Evolutionary conservation across 352 stramenopile genomes (phyloP), one percentile per base, ranked within the genome.

Genomic region (Blastocystis sp.): DNA sequence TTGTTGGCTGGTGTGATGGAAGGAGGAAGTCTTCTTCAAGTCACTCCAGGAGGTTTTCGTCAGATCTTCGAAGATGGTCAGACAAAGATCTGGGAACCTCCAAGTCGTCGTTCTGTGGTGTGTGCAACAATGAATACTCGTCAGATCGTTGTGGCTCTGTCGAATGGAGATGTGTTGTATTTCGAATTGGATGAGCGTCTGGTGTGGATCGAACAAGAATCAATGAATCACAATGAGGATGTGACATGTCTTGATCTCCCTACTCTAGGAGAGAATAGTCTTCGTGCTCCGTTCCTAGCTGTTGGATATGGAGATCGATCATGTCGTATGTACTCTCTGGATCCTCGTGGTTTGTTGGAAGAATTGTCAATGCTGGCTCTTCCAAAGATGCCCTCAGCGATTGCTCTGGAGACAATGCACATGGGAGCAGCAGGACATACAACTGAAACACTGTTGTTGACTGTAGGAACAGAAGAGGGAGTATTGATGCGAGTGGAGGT

Each of bases 201-300:
- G n/a, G 94, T 97, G 69, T 89, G 98, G 19, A 92, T 90, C n/a
- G 95, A 98, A 87, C 92, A 93, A 27, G 93, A 93, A 0, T 97
- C 94, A 54, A 92, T 94, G 37, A 95, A 98, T 87, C 91, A 98
- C 21, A 94, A 95, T 42, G 95, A 96, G 58, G 96, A 98, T 91
- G 95, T 99, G 4, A 96, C 92, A 77, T 98, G 94, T 63, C 89
- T 99, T n/a, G 95, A 98, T 86, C 92, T 99, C 32, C 95, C 95
- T 35, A 91, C 93, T 32, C 92, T 98, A n/a, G 94, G 94, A 9
- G 91, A 94, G 71, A 95, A 96, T 35, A 92, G 95, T 21, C 93
- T 96, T 58, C 93, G 94, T 3, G 96, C 95, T 88, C 92, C 95
- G 61, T 99, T 98, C 89, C 92, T 98, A 46, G 95, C 94, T n/a